These are phyloP conservation scores for Cryptococcus maquisensis DNA, from an alignment of 1,284 basidiomycete species.

Conservation along the genomic window DNA sequence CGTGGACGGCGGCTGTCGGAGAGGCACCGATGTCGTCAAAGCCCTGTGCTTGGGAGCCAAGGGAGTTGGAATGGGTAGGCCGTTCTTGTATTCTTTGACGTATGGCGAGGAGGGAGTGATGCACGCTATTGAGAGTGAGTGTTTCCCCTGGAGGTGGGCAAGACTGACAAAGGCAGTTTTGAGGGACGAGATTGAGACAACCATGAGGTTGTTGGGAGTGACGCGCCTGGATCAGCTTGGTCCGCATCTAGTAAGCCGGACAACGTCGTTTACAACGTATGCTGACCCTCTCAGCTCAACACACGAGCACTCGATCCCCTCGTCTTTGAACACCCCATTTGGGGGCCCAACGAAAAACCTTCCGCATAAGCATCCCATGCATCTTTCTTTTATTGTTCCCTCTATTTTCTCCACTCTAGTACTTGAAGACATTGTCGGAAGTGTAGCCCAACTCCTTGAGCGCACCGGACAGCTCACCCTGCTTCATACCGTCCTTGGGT, in stretches of 20 bases:
- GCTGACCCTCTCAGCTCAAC: constrained; percentile 23
- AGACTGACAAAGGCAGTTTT: constrained; percentile 53
- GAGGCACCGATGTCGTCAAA: constrained; percentile 53
- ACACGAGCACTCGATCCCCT: constrained; percentile 28
- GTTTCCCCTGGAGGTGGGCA: neutral
- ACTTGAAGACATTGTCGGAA: constrained; percentile 59
- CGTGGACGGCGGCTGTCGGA: constrained; percentile 51
- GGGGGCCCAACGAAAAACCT: constrained; percentile 19
- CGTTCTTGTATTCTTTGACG: constrained; percentile 50
- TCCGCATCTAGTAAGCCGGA: constrained; percentile 39
- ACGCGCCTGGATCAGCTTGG: constrained; percentile 55
- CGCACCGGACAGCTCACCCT: constrained; percentile 75
- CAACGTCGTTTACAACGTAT: neutral
- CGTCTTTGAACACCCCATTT: constrained; percentile 22
- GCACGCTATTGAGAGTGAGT: constrained; percentile 50
- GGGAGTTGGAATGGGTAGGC: constrained; percentile 50
- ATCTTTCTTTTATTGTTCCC: neutral
- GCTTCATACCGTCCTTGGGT: constrained; percentile 60
- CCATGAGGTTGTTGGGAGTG: constrained; percentile 75
- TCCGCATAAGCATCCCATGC: neutral
- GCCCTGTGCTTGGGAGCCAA: constrained; percentile 53
- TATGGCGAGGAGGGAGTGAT: constrained; percentile 50
- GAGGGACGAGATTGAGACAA: constrained; percentile 72
- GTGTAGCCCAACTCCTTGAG: constrained; percentile 84
- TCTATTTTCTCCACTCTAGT: constrained; percentile 23